Conservation (phyloP, 2,329 filamentous ascomycete species). For the Chaetomium globosum region DNA sequence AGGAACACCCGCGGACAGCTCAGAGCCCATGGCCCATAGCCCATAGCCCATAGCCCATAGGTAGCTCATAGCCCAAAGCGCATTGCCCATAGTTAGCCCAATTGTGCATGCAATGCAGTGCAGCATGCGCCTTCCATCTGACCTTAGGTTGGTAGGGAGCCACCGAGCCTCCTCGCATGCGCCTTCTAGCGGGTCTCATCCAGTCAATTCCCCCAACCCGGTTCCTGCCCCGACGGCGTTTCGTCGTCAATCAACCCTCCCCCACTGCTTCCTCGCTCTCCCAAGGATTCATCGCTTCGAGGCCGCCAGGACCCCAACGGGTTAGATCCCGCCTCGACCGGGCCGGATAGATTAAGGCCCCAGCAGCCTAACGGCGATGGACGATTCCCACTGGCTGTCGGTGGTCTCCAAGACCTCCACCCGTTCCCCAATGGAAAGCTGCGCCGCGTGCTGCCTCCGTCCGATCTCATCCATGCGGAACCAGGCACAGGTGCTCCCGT, state of each 20-base stretch:
- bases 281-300: neutral
- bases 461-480: slow-evolving; percentile 26
- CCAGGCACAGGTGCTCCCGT: slow-evolving; percentile 21
- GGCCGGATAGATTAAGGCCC: slow-evolving; percentile 24
- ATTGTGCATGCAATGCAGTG: too few relatives aligned
- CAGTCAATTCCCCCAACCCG: slow-evolving; percentile 6
- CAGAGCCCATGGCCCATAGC: too few relatives aligned
- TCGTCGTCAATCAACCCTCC: neutral
- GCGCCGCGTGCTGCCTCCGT: neutral
- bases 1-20: neutral
- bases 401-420: neutral
- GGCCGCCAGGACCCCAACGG: slow-evolving; percentile 11
- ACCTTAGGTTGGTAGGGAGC: too few relatives aligned
- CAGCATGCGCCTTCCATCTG: too few relatives aligned
- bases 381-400: neutral
- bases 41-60: too few relatives aligned
- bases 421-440: slow-evolving; percentile 10
- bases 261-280: neutral
- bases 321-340: slow-evolving; percentile 15
- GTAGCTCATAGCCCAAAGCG: too few relatives aligned
- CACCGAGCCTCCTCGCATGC: too few relatives aligned
- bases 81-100: too few relatives aligned
- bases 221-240: neutral
- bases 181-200: neutral
- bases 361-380: slow-evolving; percentile 15